Conservation (phyloP, 2,329 filamentous ascomycete species). For the Ophiostoma sp. region DNA sequence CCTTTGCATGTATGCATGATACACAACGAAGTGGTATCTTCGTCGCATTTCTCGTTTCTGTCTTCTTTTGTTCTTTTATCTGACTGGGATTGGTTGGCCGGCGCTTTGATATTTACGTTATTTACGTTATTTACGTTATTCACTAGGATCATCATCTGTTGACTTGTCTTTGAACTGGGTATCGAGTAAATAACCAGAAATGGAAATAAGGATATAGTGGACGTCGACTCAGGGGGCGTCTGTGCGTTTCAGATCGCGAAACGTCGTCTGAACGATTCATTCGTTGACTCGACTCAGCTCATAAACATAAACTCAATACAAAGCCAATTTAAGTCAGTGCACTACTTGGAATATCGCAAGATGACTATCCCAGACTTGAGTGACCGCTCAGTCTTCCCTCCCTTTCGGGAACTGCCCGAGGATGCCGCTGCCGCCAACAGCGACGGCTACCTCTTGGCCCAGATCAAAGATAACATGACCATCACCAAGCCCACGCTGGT, state of each 20-base stretch:
- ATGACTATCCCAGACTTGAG: conserved; percentile 34
- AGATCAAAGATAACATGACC: conserved; percentile 45
- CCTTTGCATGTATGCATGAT: neutral
- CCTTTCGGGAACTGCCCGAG: conserved; percentile 34
- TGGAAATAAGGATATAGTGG: neutral
- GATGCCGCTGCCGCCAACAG: conserved; percentile 11
- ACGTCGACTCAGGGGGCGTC: conserved; percentile 11
- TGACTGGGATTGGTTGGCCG: neutral
- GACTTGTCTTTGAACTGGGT: neutral
- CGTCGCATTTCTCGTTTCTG: neutral
- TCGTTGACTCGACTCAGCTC: neutral
- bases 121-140: neutral
- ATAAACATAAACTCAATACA: no score
- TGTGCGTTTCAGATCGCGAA: conserved; percentile 20
- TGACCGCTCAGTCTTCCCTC: conserved; percentile 34
- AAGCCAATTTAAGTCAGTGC: neutral
- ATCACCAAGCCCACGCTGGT: conserved; percentile 48
- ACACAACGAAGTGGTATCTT: conserved; percentile 5
- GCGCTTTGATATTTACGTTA: neutral
- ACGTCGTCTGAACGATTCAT: neutral
- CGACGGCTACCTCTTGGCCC: conserved; percentile 37
- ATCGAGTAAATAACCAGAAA: neutral
- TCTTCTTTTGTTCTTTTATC: neutral
- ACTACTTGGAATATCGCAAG: neutral
- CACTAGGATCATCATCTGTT: neutral